Percentiles rank a stretch among this genome's conserved stretches.
phyloP scores from a whole-genome alignment of 108 stramenopile genomes.

The Cyclotella kingstonii region DNA sequence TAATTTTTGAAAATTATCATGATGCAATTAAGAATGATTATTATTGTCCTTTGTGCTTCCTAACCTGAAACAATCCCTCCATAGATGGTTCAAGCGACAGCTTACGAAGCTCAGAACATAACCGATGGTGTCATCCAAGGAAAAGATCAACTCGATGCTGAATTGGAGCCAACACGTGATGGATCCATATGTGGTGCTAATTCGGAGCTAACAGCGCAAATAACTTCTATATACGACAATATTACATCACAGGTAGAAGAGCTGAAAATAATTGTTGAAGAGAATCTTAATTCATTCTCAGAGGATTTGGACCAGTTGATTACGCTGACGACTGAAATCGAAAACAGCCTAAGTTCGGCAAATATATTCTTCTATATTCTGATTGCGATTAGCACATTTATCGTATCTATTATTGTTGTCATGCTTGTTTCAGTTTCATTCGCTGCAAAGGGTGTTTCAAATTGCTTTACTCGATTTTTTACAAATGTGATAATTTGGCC shows the following conservation, averaged over 20 bases:
- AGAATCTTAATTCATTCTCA: constrained; percentile 10
- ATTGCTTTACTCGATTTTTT: constrained; percentile 31
- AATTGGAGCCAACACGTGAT: not conserved
- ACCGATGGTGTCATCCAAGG: constrained; percentile 7
- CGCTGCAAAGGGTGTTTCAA: constrained; percentile 17
- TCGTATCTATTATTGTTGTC: constrained; percentile 11
- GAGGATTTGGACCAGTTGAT: constrained; percentile 18
- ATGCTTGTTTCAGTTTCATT: constrained; percentile 26
- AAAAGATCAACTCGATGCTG: constrained; percentile 5
- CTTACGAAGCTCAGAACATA: constrained; percentile 6
- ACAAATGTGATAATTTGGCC: constrained; percentile 37
- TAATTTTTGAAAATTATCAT: not conserved
- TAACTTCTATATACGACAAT: constrained; percentile 1
- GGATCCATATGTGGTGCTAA: constrained; percentile 1
- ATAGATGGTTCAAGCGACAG: constrained; percentile 14
- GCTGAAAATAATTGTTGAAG: constrained; percentile 6
- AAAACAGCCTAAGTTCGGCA: constrained; percentile 7
- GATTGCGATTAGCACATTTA: constrained; percentile 30
- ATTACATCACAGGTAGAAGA: constrained; percentile 7
- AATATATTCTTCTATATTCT: constrained; percentile 27
- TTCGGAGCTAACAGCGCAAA: constrained; percentile 12
- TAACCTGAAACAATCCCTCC: not conserved
- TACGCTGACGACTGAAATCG: constrained; percentile 12
- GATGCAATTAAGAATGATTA: not conserved
- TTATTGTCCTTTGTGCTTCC: not conserved